Evolutionary conservation across 257 asterid species (phyloP).

Genomic region (Fraxinus quadrangulata): DNA sequence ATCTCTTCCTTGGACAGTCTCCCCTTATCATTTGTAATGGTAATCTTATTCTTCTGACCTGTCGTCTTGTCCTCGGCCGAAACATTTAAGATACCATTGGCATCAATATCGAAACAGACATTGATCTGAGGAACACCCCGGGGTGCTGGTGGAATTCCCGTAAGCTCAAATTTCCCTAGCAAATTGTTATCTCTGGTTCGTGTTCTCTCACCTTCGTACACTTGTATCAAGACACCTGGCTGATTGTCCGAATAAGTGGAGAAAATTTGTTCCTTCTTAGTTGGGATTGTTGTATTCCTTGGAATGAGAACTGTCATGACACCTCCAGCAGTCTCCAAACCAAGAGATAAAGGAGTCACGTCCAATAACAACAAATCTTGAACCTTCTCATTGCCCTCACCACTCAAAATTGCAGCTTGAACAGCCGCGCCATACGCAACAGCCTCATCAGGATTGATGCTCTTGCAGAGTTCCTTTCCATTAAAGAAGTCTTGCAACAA

Average conservation of each 20-base stretch:
- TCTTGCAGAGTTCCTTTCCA: slow-evolving; percentile 1
- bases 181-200: neutral
- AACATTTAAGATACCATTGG: neutral
- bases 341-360: neutral
- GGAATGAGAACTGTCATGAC: slow-evolving; percentile 1
- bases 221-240: neutral
- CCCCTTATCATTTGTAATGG: neutral
- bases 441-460: slow-evolving; percentile 1
- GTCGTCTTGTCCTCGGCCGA: neutral
- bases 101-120: neutral
- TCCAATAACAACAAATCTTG: slow-evolving; percentile 1
- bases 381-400: slow-evolving; percentile 1
- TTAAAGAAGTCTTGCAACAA: neutral
- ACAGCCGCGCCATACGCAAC: neutral
- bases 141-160: neutral
- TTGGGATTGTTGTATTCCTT: neutral
- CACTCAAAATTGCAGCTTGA: slow-evolving; percentile 7
- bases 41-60: slow-evolving; percentile 1
- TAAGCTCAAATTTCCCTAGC: neutral
- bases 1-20: slow-evolving; percentile 3
- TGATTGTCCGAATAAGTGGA: neutral
- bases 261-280: neutral
- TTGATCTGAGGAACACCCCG: neutral
- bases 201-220: neutral
- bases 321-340: neutral